Percentiles rank a stretch among this genome's conserved stretches.
phyloP scores from a whole-genome alignment of 495 filamentous ascomycete species.

The Neurospora africana region DNA sequence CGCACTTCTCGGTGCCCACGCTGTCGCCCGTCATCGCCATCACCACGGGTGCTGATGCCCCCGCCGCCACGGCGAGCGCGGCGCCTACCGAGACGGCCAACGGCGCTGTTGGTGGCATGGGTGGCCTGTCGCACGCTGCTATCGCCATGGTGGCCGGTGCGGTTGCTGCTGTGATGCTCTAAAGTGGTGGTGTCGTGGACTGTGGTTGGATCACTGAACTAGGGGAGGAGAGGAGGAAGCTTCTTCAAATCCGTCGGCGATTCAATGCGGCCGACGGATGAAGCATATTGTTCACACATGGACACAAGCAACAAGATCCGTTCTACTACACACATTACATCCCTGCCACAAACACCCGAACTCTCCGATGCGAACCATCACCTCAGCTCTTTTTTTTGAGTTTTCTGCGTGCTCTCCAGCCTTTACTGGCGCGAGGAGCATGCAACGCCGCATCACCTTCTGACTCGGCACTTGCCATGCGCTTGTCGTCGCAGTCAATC shows the following conservation, averaged over 20 bases:
- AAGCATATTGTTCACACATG: neutral
- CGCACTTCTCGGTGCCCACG: conserved; percentile 4
- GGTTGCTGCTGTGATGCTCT: conserved; percentile 36
- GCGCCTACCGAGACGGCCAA: conserved; percentile 17
- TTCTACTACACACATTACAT: neutral
- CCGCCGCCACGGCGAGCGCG: conserved; percentile 13
- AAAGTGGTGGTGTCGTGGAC: conserved; percentile 5
- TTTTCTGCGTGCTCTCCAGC: neutral
- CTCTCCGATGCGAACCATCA: neutral
- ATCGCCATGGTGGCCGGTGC: conserved; percentile 34
- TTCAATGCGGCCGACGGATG: neutral
- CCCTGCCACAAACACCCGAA: neutral
- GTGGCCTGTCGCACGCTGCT: conserved; percentile 28
- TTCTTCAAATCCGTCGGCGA: neutral
- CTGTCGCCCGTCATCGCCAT: conserved; percentile 10
- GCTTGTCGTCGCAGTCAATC: neutral
- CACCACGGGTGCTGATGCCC: conserved; percentile 14
- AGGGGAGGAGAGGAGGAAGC: neutral
- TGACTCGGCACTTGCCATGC: neutral
- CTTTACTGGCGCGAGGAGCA: neutral
- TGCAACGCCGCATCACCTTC: neutral
- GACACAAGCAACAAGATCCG: neutral
- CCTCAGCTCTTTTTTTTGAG: neutral
- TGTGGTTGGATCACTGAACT: neutral
- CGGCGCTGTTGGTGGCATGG: conserved; percentile 21